Conservation (phyloP, 2,329 filamentous ascomycete species). For the Ceratocystis cubensis region DNA sequence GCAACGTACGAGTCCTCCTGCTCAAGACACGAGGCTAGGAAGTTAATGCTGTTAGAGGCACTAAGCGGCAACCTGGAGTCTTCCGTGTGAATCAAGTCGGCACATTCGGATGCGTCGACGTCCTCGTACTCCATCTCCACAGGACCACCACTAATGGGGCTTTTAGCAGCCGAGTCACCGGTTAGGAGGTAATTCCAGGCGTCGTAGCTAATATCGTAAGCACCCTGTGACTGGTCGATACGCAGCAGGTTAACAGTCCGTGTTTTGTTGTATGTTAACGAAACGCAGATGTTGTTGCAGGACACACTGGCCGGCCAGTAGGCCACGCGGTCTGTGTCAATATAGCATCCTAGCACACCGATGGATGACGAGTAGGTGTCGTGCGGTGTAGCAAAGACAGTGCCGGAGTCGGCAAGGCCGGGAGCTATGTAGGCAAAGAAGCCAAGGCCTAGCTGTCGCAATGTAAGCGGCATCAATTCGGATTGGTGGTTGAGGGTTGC, state of each 20-base stretch:
- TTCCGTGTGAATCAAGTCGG: slow-evolving; percentile 37
- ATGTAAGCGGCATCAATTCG: background rate
- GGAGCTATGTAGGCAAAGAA: slow-evolving; percentile 16
- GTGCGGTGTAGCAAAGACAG: slow-evolving; percentile 40
- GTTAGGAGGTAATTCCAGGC: slow-evolving; percentile 47
- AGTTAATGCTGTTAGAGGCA: slow-evolving; percentile 47
- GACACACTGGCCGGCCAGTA: slow-evolving; percentile 44
- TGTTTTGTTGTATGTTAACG: slow-evolving; percentile 35
- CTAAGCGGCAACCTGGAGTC: slow-evolving; percentile 41
- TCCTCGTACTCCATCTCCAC: slow-evolving; percentile 40
- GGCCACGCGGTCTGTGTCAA: slow-evolving; percentile 47
- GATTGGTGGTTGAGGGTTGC: background rate
- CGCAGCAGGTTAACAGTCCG: slow-evolving; percentile 45
- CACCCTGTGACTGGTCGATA: slow-evolving; percentile 44
- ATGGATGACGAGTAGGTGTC: slow-evolving; percentile 44
- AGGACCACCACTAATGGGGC: slow-evolving; percentile 38
- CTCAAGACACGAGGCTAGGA: slow-evolving; percentile 35
- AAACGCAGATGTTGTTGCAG: slow-evolving; percentile 46
- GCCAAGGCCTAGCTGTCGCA: background rate
- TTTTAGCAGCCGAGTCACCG: slow-evolving; percentile 35
- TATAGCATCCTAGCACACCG: slow-evolving; percentile 48
- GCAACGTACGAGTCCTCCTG: slow-evolving; percentile 37
- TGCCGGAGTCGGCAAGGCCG: slow-evolving; percentile 25
- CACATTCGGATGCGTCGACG: slow-evolving; percentile 38
- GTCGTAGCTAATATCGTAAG: slow-evolving; percentile 48